Base-by-base conservation (phyloP, 2,329 filamentous ascomycete genomes). In the Apiospora saccharicola region DNA sequence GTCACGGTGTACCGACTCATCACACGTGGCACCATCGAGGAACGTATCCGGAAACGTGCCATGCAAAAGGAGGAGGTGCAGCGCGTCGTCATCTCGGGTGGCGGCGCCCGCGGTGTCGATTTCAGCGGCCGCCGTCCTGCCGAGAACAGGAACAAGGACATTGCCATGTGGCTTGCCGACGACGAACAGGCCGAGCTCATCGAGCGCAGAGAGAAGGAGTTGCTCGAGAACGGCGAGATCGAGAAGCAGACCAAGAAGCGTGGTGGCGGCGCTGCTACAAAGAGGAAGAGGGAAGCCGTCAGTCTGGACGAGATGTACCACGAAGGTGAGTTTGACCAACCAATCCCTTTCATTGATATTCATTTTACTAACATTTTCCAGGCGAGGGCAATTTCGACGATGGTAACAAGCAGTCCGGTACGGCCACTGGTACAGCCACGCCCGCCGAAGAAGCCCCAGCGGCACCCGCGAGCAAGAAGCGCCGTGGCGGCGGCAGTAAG, bases 51-150 rank as follows among this genome's bases (percentile, higher is more conserved):
- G 75, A 98, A 98, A 87, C 93, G 96, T 74, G 96, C 96, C 2
- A 86, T 98, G 83, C 96, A 99, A 82, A 99, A 99, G 85, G 96
- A 99, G 85, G 96, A 99, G 82, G 96, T 99, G 75, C 96, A 98
- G 83, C 94, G 96, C 71, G 96, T 98, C 37, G 96, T 98, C 81
- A 98, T 98, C 79, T 93, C 94, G 69, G 96, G 96, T 77, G 95
- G 95, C 72, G 95, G 94, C 71, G 89, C 91, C 75, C 93, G 93
- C 71, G 93, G 93, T 74, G 96, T 98, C 74, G 96, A 98, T 86
- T 98, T 99, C 87, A 98, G 97, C 82, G 96, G 96, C 70, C 92
- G 96, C 70, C 90, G 92, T 75, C 92, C 92, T 74, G 89, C 93
- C 6, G 96, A 98, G 85, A 98, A 97, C 83, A 91, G 95, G 75